Percentiles rank a stretch among this genome's conserved stretches.
Evolutionary conservation across 306 rosid genomes (phyloP).

Genomic region (Vigna unguiculata): DNA sequence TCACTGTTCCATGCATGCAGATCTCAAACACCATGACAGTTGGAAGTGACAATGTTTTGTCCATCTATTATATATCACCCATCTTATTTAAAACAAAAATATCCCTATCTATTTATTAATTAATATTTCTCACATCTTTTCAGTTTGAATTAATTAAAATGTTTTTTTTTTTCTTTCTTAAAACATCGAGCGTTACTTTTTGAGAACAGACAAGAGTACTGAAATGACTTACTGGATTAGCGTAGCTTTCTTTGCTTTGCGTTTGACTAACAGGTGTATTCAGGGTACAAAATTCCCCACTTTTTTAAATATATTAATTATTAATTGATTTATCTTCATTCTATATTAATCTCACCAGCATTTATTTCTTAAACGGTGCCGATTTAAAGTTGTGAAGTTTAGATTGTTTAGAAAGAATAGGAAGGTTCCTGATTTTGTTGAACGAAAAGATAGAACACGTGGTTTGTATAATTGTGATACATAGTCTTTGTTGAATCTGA

Average conservation of each 20-base stretch:
- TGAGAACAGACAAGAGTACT: not conserved
- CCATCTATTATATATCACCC: not conserved
- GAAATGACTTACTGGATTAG: not conserved
- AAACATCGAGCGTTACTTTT: not conserved
- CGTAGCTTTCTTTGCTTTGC: not conserved
- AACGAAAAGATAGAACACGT: not conserved
- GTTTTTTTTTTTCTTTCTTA: not conserved
- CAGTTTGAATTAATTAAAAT: not conserved
- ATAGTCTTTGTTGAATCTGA: slow-evolving; percentile 2
- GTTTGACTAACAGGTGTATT: slow-evolving; percentile 41
- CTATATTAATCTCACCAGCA: too few species aligned
- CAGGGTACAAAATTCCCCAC: not conserved
- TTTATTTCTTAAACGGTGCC: too few species aligned
- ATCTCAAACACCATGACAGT: slow-evolving; percentile 47
- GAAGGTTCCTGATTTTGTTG: not conserved
- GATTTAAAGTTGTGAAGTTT: not conserved
- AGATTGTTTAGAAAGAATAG: not conserved
- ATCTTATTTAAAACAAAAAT: not conserved
- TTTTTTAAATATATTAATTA: too few species aligned
- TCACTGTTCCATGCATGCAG: slow-evolving; percentile 36
- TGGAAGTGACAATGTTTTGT: slow-evolving; percentile 45
- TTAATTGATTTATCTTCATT: too few species aligned
- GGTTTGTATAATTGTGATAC: too few species aligned
- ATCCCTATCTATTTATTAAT: not conserved
- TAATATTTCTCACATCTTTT: not conserved